Evolutionary conservation across 805 yeast species (phyloP), one percentile per base, ranked within the genome.

Genomic region (Schwanniomyces pseudopolymorphus): DNA sequence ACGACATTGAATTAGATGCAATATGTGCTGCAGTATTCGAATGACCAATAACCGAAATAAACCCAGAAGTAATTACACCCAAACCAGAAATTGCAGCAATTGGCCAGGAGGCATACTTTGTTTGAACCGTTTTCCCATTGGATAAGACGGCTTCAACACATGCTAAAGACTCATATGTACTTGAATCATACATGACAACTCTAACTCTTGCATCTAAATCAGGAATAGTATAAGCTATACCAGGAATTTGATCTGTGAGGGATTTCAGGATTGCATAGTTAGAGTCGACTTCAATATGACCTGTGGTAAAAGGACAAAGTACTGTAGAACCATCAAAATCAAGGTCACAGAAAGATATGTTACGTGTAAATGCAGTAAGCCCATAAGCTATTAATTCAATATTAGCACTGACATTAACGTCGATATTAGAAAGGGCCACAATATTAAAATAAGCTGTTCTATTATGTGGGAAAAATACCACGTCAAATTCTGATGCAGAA

Each of bases 21-120:
- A 94, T 90, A 63, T 94, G 98, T 3, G 97, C 91, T 2, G 99
- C 96, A 1, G 97, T 92, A 50, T 84, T 82, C 16, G 94, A 84
- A 63, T 91, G 94, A 9, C 98, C 97, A 53, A 86, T 76, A 35
- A 90, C 83, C 0, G 96, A 88, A 28, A 89, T 83, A 46, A 89
- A 78, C 20, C 96, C 96, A 1, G 97, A 87, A 3, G 95, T 85
- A 39, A 90, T 64, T 41, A 94, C 79, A 49, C 98, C 98, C 39
- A 89, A 64, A 41, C 96, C 95, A 3, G 97, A 81, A 37, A 94
- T 79, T 19, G 89, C 91, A 3, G 97, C 98, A 55, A 94, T 86
- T 8, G 96, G 96, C 99, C 99, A 92, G 4, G 95, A 80, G 3
- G 94, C 96, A 55, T 85, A 90, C 57, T 82, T 83, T 21, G 96